Conservation (phyloP, 2,329 filamentous ascomycete genomes). For the Laburnicola sp. region DNA sequence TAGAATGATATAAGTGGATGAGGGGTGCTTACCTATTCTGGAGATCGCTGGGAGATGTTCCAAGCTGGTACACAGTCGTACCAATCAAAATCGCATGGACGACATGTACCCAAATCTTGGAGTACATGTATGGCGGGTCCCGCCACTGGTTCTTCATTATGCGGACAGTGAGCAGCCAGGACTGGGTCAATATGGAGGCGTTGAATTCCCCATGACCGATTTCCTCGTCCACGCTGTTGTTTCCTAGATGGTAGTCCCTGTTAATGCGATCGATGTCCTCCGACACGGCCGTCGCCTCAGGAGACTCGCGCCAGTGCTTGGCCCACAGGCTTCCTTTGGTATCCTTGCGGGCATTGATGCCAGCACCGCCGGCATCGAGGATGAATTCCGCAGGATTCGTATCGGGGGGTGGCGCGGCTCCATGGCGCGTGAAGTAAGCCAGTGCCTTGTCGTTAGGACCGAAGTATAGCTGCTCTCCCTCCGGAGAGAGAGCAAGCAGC, state of each 20-base stretch:
- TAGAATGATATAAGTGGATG: not conserved
- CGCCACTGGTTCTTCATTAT: conserved; percentile 2
- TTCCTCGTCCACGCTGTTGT: not conserved
- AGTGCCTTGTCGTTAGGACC: conserved; percentile 75
- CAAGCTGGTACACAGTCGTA: not conserved
- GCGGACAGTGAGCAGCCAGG: not conserved
- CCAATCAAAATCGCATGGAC: conserved; percentile 1
- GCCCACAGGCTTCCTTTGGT: conserved; percentile 47
- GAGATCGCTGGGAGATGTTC: conserved; percentile 1
- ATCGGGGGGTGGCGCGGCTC: conserved; percentile 57
- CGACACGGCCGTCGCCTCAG: conserved; percentile 31
- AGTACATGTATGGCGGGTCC: not conserved
- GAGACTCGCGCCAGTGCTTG: conserved; percentile 44
- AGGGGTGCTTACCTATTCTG: not conserved
- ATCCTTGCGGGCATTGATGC: conserved; percentile 59
- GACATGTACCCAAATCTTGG: conserved; percentile 1
- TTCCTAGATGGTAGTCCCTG: not conserved
- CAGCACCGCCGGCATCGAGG: too few species aligned
- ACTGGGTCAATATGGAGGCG: not conserved
- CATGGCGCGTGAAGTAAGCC: conserved; percentile 51
- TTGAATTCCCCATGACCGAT: not conserved
- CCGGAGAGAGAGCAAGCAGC: conserved; percentile 71
- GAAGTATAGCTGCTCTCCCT: conserved; percentile 81
- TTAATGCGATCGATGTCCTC: conserved; percentile 35
- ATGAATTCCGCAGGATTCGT: conserved; percentile 70